A percentile compares a stretch with the other conserved stretches of the same genome.
Conservation (phyloP, 2,329 filamentous ascomycete genomes). For the Apiospora sp. region DNA sequence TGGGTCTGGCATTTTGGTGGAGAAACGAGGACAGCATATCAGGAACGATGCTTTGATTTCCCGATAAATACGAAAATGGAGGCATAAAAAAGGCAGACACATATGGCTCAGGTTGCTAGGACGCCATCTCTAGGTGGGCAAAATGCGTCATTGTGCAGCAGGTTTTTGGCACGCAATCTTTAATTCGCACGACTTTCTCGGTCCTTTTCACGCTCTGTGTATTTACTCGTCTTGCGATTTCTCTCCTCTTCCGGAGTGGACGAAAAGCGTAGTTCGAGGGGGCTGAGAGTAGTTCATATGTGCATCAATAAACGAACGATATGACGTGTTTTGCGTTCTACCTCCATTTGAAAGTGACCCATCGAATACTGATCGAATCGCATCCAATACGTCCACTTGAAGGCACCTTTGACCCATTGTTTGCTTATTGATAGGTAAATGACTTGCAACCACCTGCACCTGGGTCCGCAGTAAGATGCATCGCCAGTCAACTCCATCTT, state of each 20-base stretch:
- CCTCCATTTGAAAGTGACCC: not conserved
- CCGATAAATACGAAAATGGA: constrained; percentile 22
- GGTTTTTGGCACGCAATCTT: constrained; percentile 25
- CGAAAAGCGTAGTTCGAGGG: constrained; percentile 17
- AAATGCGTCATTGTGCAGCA: constrained; percentile 17
- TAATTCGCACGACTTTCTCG: constrained; percentile 25
- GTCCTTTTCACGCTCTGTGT: constrained; percentile 26
- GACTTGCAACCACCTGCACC: not conserved
- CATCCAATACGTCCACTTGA: not conserved
- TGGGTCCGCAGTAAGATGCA: not conserved
- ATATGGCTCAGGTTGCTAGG: constrained; percentile 22
- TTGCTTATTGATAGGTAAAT: not conserved
- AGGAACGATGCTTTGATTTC: constrained; percentile 25
- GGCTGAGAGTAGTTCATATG: constrained; percentile 23
- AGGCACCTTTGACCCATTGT: not conserved
- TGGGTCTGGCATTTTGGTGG: constrained; percentile 22
- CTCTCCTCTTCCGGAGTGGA: not conserved
- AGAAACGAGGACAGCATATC: constrained; percentile 20
- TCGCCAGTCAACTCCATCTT: not conserved
- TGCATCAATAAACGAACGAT: constrained; percentile 24
- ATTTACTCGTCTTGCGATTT: constrained; percentile 23
- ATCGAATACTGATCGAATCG: not conserved
- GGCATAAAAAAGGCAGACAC: constrained; percentile 13
- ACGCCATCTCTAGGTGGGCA: constrained; percentile 21
- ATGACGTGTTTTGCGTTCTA: constrained; percentile 8